Evolutionary conservation across 192 early-diverging fungal genomes (phyloP), one percentile per base, ranked within the genome.

Genomic region (Coemansia asiatica): DNA sequence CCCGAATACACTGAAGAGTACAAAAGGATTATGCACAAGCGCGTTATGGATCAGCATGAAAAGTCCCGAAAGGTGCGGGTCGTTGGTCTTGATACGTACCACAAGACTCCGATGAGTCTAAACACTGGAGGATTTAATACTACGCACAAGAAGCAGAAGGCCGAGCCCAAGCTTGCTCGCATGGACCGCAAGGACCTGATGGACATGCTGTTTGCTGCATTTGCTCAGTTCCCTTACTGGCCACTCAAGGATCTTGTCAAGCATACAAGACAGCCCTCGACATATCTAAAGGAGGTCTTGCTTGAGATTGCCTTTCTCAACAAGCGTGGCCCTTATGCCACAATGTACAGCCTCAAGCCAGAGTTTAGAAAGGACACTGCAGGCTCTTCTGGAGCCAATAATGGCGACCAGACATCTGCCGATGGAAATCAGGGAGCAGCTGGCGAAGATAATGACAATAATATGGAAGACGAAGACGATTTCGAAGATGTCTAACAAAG

Each of bases 161-260:
- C 74, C 21, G 89, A 90, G 58, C 86, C 92, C 71, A 92, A 92
- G 70, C 87, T 86, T 29, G 91, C 95, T 10, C 87, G 95, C 38
- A 87, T 97, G 88, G 89, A 90, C 44, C 82, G 86, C 56, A 85
- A 90, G 72, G 91, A 94, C 47, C 84, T 98, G 58, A 88, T 93
- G 81, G 90, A 91, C 62, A 66, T 91, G 61, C 59, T 98, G 47
- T 96, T 98, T 76, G 71, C 71, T 38, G 85, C 85, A 7, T 98
- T 95, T 75, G 87, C 91, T 55, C 75, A 85, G 59, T 88, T 87
- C 63, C 84, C 85, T n/a, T 92, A 95, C 71, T 95, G 90, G 89
- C 85, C 85, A 19, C 87, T 97, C 74, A 93, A 92, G 72, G 91
- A 90, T 22, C 77, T 98, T 28, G 78, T 88, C 7, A 93, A 95